Evolutionary conservation across 140 eudicot species (phyloP), one percentile per base, ranked within the genome.

Genomic region (Anethum foeniculum): DNA sequence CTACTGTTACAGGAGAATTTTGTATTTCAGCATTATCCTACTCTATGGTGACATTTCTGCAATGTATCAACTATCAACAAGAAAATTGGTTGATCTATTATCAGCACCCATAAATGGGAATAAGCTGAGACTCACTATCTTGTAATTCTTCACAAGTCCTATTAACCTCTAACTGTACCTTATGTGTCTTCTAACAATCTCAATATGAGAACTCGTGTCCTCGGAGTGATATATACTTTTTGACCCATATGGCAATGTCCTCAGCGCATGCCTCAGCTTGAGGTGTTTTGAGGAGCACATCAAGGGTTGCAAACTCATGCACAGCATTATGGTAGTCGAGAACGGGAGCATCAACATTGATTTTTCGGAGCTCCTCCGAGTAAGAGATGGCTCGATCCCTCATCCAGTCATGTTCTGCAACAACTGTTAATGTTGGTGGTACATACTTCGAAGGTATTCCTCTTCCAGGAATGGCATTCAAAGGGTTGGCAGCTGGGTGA

Each of bases 381-480:
- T 91, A 91, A 6, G 90, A 88, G 82, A 91, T 88, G 54, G 98
- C 98, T 5, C 98, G 90, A 71, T 93, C 98, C n/a, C 98, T 81
- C 98, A 93, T 93, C 95, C 93, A 91, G 56, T 93, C 98, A 21
- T 93, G 97, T 81, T 93, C 98, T 25, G 97, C 98, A 18, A 90
- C 90, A 58, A 93, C 79, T 7, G 97, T 91, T 21, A 91, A 82
- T 5, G 98, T 93, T 36, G 98, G 98, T 28, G 98, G 97, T 89
- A 90, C 92, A 79, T 34, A 80, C 77, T 88, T 90, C 11, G 92
- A 65, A 28, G 96, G 92, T 18, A 80, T 43, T 34, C 80, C 77
- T 84, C 83, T 80, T 27, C 58, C 83, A 1, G 88, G 83, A 64
- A 81, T 77, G 41, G 86, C 89, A 47, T 14, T 75, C n/a, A 75